Evolutionary conservation across 148 eudicot species (phyloP), one percentile per base, ranked within the genome.

Genomic region (Selenicereus undatus): DNA sequence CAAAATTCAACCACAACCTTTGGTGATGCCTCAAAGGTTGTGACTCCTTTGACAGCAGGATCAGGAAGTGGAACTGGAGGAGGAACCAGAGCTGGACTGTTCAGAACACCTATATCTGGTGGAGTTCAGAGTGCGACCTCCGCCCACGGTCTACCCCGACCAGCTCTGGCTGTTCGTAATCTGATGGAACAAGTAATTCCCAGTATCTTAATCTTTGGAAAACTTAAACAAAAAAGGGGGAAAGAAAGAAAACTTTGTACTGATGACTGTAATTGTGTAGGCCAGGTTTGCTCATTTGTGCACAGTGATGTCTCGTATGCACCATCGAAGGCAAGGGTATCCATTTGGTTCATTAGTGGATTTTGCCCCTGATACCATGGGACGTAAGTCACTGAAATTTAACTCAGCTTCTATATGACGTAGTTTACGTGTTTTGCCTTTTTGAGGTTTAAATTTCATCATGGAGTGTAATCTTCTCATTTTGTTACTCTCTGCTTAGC

Each of bases 51-150:
- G 74, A 69, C 80, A 32, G 58, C 69, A 27, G 76, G 84, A 75
- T 29, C 83, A 48, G 88, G 83, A 60, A 84, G 78, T 77, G 81
- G 84, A 54, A 52, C 36, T 60, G 89, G 91, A 29, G 88, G 89
- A 74, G 86, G 90, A 78, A 87, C 85, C 75, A 90, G 97, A 81
- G 91, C 99, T 85, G 99, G 99, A 54, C 89, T 97, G 51, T 97
- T 97, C 83, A 89, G 99, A 82, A 94, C 99, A 43, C 99, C 99
- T 17, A 94, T 97, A 83, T 97, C 99, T 27, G 99, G 99, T 17
- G 99, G 99, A 71, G 99, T 97, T 65, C 99, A 97, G 83, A 97
- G 99, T 90, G 99, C 99, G 24, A 97, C 99, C n/a, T 94, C 99
- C 26, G 96, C 93, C 64, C 99, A 97, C 81, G 99, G 95, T 72